Base-by-base conservation (phyloP, 108 stramenopile genomes). In the Hondaea fermentalgiana region DNA sequence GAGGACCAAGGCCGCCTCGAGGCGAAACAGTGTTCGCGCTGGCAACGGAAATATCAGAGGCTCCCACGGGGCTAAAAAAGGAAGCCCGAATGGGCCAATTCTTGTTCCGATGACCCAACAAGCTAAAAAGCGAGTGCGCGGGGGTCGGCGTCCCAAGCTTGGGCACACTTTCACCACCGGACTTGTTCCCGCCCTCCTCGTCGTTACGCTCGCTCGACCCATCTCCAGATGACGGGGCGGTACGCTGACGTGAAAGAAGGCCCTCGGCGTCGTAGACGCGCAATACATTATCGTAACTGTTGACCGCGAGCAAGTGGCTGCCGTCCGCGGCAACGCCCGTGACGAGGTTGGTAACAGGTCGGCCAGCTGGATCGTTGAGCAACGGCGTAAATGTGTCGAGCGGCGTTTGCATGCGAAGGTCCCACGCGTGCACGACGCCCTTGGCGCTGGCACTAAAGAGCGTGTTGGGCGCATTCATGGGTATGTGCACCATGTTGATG, bases 21-120 rank as follows among this genome's bases (percentile, higher is more conserved):
- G 64, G 64, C 25, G 64, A 69, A 0, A 23, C 64, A 23, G 64
- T 10, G 55, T 57, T 57, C 55, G 55, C 16, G 21, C 21, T 42
- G 4, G 76, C 76, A 16, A 35, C 76, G 4, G 76, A 21, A 35
- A 53, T n/a, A 12, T 83, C 51, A 12, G 49, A 23, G 23, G 51
- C 8, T 12, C 43, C 76, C 16, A 53, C 14, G 8, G 64, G 64
- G 64, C 64, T 69, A 45, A 83, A 83, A 23, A 83, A 83, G 17
- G 76, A 83, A 23, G 49, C 51, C 0, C 76, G 76, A 53, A 83
- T 83, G 14, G 76, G 76, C 76, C 76, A 83, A 23, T 83, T 83
- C 51, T 83, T 83, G 5, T 83, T 83, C 23, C 76, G 45, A 23
- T 83, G 76, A 35, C 76, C 76, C n/a, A 53, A 23, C 10, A 83